phyloP scores from a whole-genome alignment of 1,139 yeast genomes.

The Candida frijolesensis region DNA sequence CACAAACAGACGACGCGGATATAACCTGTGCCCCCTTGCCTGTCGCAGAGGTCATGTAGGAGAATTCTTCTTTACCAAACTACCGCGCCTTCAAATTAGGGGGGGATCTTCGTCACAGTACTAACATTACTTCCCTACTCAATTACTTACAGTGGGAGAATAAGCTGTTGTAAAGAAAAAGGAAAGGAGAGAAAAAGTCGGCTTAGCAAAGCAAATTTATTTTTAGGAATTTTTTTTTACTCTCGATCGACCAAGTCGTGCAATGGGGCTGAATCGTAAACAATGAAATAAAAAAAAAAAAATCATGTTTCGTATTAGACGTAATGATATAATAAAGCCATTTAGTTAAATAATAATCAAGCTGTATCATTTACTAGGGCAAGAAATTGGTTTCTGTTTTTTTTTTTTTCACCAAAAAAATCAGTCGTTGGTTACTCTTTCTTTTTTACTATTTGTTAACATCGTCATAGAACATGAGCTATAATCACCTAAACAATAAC shows the following conservation, averaged over 20 bases:
- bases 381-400: too few relatives aligned
- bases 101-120: background rate
- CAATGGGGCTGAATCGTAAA: background rate
- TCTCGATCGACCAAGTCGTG: background rate
- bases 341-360: background rate
- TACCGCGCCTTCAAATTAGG: too few relatives aligned
- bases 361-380: too few relatives aligned
- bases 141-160: background rate
- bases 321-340: background rate
- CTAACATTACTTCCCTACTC: too few relatives aligned
- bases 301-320: background rate
- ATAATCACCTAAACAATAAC: slow-evolving; percentile 8
- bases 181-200: background rate
- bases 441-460: background rate
- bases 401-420: background rate
- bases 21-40: background rate
- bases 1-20: background rate
- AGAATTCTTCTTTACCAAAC: too few relatives aligned
- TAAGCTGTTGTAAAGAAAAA: background rate
- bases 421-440: background rate
- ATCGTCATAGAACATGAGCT: slow-evolving; percentile 12
- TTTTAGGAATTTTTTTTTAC: background rate
- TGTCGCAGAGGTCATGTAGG: background rate
- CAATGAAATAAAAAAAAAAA: background rate
- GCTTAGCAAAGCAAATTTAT: slow-evolving; percentile 1